Conservation (phyloP, 2,329 filamentous ascomycete species). For the Davidsoniella eucalypti region DNA sequence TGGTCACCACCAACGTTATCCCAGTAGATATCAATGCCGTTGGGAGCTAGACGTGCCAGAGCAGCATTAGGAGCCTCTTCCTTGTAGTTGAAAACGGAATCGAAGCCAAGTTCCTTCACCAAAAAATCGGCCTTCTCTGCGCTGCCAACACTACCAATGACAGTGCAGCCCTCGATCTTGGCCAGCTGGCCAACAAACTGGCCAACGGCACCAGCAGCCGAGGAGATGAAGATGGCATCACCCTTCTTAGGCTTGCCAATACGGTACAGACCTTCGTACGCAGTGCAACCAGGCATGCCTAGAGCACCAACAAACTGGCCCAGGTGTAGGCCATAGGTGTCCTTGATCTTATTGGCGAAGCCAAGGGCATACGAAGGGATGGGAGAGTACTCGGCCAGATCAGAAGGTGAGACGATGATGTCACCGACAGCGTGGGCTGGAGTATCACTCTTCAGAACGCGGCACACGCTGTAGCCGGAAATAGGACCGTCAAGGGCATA, state of each 20-base stretch:
- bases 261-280: slow-evolving; percentile 51
- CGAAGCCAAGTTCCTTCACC: slow-evolving; percentile 32
- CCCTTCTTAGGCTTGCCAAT: slow-evolving; percentile 47
- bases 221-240: slow-evolving; percentile 67
- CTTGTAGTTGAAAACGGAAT: slow-evolving; percentile 73
- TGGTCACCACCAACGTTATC: slow-evolving; percentile 39
- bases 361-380: slow-evolving; percentile 29
- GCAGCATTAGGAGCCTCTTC: slow-evolving; percentile 55
- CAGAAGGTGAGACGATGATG: slow-evolving; percentile 38
- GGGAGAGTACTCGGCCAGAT: slow-evolving; percentile 52
- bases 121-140: slow-evolving; percentile 64
- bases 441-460: slow-evolving; percentile 54
- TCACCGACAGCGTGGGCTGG: slow-evolving; percentile 50
- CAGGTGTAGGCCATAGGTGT: slow-evolving; percentile 50
- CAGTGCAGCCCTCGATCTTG: slow-evolving; percentile 61
- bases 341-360: slow-evolving; percentile 41
- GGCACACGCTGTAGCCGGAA: slow-evolving; percentile 44
- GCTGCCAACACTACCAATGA: slow-evolving; percentile 65
- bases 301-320: slow-evolving; percentile 58
- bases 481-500: slow-evolving; percentile 49
- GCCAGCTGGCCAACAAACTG: slow-evolving; percentile 71
- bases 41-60: slow-evolving; percentile 51
- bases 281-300: slow-evolving; percentile 44
- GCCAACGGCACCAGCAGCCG: slow-evolving; percentile 67
- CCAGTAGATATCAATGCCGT: slow-evolving; percentile 56